These are phyloP conservation scores for Penicillium parvum DNA, from an alignment of 495 filamentous ascomycete species.

Conservation along the genomic window DNA sequence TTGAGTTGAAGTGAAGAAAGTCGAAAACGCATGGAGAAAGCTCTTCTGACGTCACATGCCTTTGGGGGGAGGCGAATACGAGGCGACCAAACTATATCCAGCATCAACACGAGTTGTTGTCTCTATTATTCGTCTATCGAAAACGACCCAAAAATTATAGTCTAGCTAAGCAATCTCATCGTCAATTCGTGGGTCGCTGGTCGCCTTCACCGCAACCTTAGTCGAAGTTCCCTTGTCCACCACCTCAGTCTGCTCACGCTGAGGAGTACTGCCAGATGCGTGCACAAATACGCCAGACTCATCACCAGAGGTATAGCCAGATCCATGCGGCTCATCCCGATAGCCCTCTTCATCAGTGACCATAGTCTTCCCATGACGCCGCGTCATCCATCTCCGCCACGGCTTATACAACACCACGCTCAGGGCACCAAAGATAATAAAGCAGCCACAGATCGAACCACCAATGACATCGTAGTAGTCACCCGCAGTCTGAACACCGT, in stretches of 20 bases:
- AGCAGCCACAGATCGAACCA: constrained; percentile 76
- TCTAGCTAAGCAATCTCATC: constrained; percentile 14
- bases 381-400: constrained; percentile 64
- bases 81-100: background rate
- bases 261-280: background rate
- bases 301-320: background rate
- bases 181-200: constrained; percentile 13
- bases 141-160: background rate
- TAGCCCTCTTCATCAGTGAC: constrained; percentile 20
- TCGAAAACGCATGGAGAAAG: too few relatives aligned
- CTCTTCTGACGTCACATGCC: constrained; percentile 9
- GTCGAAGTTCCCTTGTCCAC: constrained; percentile 13
- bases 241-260: constrained; percentile 3
- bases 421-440: constrained; percentile 67
- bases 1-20: too few relatives aligned
- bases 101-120: background rate
- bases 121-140: background rate
- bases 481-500: constrained; percentile 68
- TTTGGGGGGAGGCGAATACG: background rate
- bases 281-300: background rate
- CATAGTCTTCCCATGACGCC: constrained; percentile 30
- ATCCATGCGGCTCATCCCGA: constrained; percentile 11
- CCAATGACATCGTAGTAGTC: constrained; percentile 87
- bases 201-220: constrained; percentile 15
- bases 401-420: constrained; percentile 71